Base-by-base conservation (phyloP, 2,329 filamentous ascomycete species). In the Tolypocladium endophyticum region DNA sequence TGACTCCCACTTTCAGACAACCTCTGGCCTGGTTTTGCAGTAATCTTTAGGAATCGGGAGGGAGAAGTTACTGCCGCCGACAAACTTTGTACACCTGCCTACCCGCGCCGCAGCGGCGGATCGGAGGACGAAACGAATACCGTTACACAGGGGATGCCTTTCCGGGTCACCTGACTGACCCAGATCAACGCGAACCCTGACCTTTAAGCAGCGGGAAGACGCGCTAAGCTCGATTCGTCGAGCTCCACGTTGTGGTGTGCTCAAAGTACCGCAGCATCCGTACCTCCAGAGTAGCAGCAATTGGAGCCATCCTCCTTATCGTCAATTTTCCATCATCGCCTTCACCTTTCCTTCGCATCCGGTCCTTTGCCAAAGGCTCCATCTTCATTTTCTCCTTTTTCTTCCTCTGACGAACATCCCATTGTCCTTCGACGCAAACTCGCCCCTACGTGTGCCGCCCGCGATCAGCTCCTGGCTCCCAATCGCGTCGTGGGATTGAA, bases 321-420 rank as follows among this genome's bases (percentile, higher is more conserved):
- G 41, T 63, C 38, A 55, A 43, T 62, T 53, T 59, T 50, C 45
- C 38, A 33, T 43, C 35, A 30, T 43, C 55, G n/a, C 18, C 55
- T 12, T 14, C 35, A 45, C 30, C 55, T 25, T 60, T 53, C 59
- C 56, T 67, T 61, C 60, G 62, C 63, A 65, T 69, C 68, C 69
- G 52, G 66, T 70, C 68, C 66, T 70, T 67, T 43, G 33, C 65
- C 57, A 23, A 30, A 45, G 25, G 25, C 36, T 11, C 18, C 50
- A 7, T 54, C 30, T 54, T 23, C 28, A 12, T 23, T 35, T 54
- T 23, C 50, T 54, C 16, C 50, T 12, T 53, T 8, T 23, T 6
- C 35, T 23, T 6, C 35, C 50, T 20, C 30, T 54, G 50, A 36
- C 30, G 20, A 20, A 20, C 50, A n/a, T 11, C 18, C 25, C 8